phyloP scores from a whole-genome alignment of 192 early-diverging fungal genomes.

The Entomortierella beljakovae region DNA sequence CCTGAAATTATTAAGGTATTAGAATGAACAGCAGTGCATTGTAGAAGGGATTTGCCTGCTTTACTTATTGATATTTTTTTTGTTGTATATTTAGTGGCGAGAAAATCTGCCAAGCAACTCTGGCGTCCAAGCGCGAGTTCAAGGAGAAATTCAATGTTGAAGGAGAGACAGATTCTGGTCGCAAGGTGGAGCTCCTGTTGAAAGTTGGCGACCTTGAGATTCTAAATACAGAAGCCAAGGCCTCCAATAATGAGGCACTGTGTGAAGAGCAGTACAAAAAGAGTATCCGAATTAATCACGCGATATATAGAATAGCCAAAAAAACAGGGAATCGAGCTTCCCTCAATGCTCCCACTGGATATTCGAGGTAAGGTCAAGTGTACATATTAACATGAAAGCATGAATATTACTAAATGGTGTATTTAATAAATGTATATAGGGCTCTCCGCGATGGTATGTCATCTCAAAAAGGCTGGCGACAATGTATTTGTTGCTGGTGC shows the following conservation, averaged over 20 bases:
- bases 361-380: conserved; percentile 1
- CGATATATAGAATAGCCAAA: conserved; percentile 7
- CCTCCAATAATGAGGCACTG: not conserved
- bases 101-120: conserved; percentile 8
- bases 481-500: conserved; percentile 14
- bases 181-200: not conserved
- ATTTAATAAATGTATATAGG: conserved; percentile 5
- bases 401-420: not conserved
- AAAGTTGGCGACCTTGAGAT: conserved; percentile 7
- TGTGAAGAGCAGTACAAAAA: conserved; percentile 15
- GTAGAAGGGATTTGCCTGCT: not conserved
- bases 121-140: not conserved
- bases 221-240: conserved; percentile 10
- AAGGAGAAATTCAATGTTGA: not conserved
- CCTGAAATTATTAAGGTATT: conserved; percentile 3
- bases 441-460: conserved; percentile 7
- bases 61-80: not conserved
- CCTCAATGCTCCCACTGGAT: conserved; percentile 7
- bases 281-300: conserved; percentile 6
- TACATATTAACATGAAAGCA: not conserved
- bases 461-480: conserved; percentile 1
- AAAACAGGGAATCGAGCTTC: conserved; percentile 8
- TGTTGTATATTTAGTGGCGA: not conserved
- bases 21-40: not conserved
- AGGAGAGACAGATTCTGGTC: conserved; percentile 7